These are phyloP conservation scores for Trametes cinnabarina DNA, from an alignment of 768 basidiomycete species.

Conservation along the genomic window DNA sequence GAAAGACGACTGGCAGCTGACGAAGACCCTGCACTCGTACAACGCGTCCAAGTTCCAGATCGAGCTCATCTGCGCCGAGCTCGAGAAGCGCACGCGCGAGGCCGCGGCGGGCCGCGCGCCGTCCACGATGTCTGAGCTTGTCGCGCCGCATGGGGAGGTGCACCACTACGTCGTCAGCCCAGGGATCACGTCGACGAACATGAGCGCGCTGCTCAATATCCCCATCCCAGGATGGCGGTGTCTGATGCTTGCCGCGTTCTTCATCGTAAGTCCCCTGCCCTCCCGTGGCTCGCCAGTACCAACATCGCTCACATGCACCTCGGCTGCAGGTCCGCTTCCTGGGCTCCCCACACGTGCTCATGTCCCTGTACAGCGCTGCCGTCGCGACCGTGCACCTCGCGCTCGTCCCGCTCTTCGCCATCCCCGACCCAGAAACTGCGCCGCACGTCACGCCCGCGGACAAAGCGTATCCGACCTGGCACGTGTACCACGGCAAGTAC, in stretches of 20 bases:
- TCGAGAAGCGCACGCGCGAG: conserved; percentile 46
- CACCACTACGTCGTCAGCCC: conserved; percentile 70
- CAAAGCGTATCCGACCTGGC: conserved; percentile 19
- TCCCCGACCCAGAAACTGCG: conserved; percentile 38
- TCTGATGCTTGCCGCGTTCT: conserved; percentile 56
- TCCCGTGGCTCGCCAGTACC: neutral
- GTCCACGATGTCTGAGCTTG: neutral
- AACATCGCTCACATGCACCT: conserved; percentile 9
- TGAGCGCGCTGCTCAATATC: conserved; percentile 47
- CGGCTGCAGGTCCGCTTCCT: conserved; percentile 58
- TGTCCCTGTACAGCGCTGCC: conserved; percentile 61
- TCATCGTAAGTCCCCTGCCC: conserved; percentile 51
- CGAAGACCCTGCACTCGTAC: conserved; percentile 60
- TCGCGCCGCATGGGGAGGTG: conserved; percentile 16
- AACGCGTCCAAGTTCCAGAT: conserved; percentile 75
- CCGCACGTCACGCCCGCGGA: conserved; percentile 8
- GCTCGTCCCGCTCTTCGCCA: conserved; percentile 52
- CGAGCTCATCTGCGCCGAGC: conserved; percentile 57
- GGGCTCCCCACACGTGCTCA: conserved; percentile 67
- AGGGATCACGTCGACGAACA: conserved; percentile 65
- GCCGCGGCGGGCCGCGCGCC: conserved; percentile 4
- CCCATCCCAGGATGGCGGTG: conserved; percentile 38
- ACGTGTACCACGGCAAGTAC: conserved; percentile 18
- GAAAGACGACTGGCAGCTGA: conserved; percentile 69
- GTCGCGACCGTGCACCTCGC: conserved; percentile 64